Evolutionary conservation across 805 yeast species (phyloP), one percentile per base, ranked within the genome.

Genomic region (Jamesozyma jinghongensis): DNA sequence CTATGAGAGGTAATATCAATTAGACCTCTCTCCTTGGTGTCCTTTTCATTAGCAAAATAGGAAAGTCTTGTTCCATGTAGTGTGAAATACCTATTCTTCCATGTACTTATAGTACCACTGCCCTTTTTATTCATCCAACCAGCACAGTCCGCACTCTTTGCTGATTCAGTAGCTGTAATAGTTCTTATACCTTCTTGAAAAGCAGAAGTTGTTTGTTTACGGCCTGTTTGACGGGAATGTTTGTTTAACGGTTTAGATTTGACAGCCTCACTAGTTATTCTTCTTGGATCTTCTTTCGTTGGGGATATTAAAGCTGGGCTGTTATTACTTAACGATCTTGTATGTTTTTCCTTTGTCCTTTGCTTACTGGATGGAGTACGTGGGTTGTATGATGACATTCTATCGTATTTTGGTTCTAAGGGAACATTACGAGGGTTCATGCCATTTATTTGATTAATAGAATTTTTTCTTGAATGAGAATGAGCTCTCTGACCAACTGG

Each of bases 71-170:
- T 92, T 2, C 94, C 95, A 62, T 92, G 96, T 27, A 92, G 68
- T 0, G 92, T 79, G 57, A 88, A 88, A 43, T 66, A 73, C 40
- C 98, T 73, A 43, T 79, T 80, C 53, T 88, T 83, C 97, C 97
- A 92, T 16, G 85, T 76, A 10, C 87, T 85, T 47, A 83, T 75
- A 3, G 92, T 75, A 41, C 81, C 72, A 43, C 81, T 84, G 25
- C 95, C 95, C 48, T 84, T 79, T 61, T 92, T 92, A 40, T 85
- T 77, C 96, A 92, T 85, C 95, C 97, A 92, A 2, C 98, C 98
- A 35, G 85, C 77, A 54, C 71, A 77, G 38, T 73, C 81, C 0
- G 97, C 85, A 4, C 79, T 66, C 50, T 75, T 75, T 35, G 82
- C 76, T 0, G 97, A 81, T 34, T 84, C 82, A 45, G 75, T 76